phyloP scores from a whole-genome alignment of 306 rosid genomes.

The Sicyos edulis region DNA sequence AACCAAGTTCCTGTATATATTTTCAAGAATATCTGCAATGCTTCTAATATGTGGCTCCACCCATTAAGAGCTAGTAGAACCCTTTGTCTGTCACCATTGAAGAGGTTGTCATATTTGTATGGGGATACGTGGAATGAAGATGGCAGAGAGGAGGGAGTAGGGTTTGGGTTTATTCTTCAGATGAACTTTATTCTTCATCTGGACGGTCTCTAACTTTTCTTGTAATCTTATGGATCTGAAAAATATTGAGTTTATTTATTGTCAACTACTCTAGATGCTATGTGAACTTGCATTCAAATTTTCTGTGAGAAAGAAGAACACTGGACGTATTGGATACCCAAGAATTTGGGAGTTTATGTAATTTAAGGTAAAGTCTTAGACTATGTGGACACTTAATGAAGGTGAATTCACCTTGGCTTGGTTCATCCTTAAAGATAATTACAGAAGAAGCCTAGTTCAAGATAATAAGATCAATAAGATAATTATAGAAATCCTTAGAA shows the following conservation, averaged over 20 bases:
- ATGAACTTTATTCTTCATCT: neutral
- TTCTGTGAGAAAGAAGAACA: neutral
- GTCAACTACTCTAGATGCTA: neutral
- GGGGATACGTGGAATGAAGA: neutral
- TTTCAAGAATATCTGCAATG: neutral
- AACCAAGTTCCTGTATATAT: neutral
- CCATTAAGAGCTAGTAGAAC: slow-evolving; percentile 7
- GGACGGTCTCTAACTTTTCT: neutral
- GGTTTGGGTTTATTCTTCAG: neutral
- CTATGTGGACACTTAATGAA: neutral
- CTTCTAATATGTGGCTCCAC: slow-evolving; percentile 11
- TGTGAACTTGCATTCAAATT: neutral
- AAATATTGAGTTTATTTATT: neutral
- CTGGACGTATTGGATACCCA: neutral
- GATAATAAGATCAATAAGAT: neutral
- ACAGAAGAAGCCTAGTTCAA: neutral
- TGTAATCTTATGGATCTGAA: neutral
- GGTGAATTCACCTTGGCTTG: neutral
- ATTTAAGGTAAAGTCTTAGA: neutral
- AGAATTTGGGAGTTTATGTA: neutral
- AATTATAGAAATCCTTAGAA: neutral
- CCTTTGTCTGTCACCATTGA: slow-evolving; percentile 1
- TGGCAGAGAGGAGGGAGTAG: neutral
- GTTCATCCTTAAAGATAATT: neutral
- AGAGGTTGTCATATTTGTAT: neutral